phyloP scores from a whole-genome alignment of 1,139 yeast genomes.

The Suhomyces wounanorum region DNA sequence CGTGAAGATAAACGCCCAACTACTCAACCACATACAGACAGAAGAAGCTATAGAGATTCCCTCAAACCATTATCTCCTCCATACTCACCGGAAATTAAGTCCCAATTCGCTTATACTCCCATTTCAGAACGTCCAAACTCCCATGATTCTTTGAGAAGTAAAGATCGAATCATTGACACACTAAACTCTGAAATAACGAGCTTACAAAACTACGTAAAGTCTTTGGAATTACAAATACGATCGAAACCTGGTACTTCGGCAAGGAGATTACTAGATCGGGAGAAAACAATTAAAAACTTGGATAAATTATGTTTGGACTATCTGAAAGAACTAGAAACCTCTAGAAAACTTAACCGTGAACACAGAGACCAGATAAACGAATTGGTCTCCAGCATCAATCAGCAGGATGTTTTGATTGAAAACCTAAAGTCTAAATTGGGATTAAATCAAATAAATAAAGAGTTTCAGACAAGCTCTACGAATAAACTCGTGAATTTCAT shows the following conservation, averaged over 20 bases:
- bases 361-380: constrained; percentile 20
- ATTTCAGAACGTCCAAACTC: not conserved
- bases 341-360: constrained; percentile 18
- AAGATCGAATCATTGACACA: constrained; percentile 11
- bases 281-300: constrained; percentile 9
- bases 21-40: not conserved
- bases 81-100: constrained; percentile 9
- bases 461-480: constrained; percentile 6
- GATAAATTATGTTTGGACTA: constrained; percentile 26
- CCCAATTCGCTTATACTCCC: not conserved
- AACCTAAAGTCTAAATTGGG: constrained; percentile 24
- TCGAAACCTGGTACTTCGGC: constrained; percentile 9
- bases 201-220: constrained; percentile 23
- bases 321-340: constrained; percentile 22
- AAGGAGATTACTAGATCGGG: constrained; percentile 8
- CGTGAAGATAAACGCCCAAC: not conserved
- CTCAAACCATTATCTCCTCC: constrained; percentile 15
- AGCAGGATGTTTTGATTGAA: constrained; percentile 28
- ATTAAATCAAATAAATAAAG: constrained; percentile 9
- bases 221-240: constrained; percentile 24
- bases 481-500: constrained; percentile 21
- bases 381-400: constrained; percentile 20
- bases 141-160: not conserved
- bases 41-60: not conserved
- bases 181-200: constrained; percentile 23